These are phyloP conservation scores for Cardiosporidium cionae DNA, from an alignment of 169 alveolate genomes.

Conservation along the genomic window DNA sequence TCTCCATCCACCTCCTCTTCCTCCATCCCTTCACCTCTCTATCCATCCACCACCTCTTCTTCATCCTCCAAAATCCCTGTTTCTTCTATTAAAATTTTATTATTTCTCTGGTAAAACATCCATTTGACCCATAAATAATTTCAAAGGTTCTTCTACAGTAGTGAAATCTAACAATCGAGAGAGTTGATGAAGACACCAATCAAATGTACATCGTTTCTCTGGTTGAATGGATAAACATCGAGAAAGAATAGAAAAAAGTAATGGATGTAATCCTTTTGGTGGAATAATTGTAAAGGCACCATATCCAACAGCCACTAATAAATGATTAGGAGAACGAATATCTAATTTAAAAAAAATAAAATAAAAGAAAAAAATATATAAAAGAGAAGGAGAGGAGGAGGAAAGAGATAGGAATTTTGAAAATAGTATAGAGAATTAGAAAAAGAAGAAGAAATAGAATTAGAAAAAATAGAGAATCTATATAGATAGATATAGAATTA, in stretches of 20 bases:
- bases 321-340: constrained; percentile 12
- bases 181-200: constrained; percentile 27
- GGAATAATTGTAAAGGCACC: constrained; percentile 7
- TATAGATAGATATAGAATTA: not conserved
- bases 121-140: too few species aligned
- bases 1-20: too few species aligned
- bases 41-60: too few species aligned
- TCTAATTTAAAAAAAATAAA: constrained; percentile 1
- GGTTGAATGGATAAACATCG: constrained; percentile 13
- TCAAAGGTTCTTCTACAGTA: too few species aligned
- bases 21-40: too few species aligned
- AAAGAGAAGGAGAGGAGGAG: too few species aligned
- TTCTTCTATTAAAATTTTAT: too few species aligned
- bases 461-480: not conserved
- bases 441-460: not conserved
- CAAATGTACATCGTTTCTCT: constrained; percentile 10
- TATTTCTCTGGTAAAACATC: too few species aligned
- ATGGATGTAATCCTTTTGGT: constrained; percentile 6
- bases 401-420: too few species aligned
- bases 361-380: not conserved
- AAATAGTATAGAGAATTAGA: not conserved
- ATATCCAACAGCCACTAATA: constrained; percentile 23
- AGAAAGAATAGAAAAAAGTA: constrained; percentile 1
- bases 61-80: too few species aligned
- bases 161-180: too few species aligned